These are phyloP conservation scores for Cyathus olla DNA, from an alignment of 1,284 basidiomycete genomes.

Conservation along the genomic window DNA sequence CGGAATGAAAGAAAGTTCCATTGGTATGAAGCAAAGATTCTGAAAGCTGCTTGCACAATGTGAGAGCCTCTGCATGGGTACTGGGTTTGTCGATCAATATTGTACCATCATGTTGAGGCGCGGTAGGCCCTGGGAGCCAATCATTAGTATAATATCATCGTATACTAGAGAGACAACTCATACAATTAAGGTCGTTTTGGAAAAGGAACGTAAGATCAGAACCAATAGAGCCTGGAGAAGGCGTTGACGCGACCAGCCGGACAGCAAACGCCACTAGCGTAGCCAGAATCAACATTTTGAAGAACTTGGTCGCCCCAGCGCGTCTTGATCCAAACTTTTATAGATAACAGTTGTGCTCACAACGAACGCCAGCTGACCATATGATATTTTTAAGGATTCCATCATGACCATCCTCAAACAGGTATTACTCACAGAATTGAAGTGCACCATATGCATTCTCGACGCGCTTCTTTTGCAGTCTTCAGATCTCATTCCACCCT, in stretches of 20 bases:
- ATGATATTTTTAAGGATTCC: too few species aligned
- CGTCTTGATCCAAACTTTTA: too few species aligned
- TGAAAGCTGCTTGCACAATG: constrained; percentile 29
- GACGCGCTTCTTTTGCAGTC: too few species aligned
- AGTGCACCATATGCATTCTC: too few species aligned
- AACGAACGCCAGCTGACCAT: too few species aligned
- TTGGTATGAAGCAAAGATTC: constrained; percentile 29
- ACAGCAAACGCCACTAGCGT: background rate
- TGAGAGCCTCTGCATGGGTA: constrained; percentile 20
- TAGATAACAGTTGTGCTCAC: too few species aligned
- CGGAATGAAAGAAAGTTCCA: constrained; percentile 29
- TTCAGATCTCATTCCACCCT: too few species aligned
- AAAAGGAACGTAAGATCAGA: constrained; percentile 35
- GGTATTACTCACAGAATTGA: too few species aligned
- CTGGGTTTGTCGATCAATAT: constrained; percentile 25
- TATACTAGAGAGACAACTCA: constrained; percentile 2
- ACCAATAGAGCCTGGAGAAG: constrained; percentile 22
- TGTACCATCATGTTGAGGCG: constrained; percentile 27
- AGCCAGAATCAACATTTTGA: background rate
- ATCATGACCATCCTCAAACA: too few species aligned
- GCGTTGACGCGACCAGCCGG: constrained; percentile 10
- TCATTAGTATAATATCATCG: background rate
- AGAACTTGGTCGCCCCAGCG: background rate
- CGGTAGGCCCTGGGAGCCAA: constrained; percentile 28
- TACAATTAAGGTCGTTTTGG: constrained; percentile 43